These are phyloP conservation scores for Pseudomonodictys pantanalensis DNA, from an alignment of 495 filamentous ascomycete genomes.

Conservation along the genomic window DNA sequence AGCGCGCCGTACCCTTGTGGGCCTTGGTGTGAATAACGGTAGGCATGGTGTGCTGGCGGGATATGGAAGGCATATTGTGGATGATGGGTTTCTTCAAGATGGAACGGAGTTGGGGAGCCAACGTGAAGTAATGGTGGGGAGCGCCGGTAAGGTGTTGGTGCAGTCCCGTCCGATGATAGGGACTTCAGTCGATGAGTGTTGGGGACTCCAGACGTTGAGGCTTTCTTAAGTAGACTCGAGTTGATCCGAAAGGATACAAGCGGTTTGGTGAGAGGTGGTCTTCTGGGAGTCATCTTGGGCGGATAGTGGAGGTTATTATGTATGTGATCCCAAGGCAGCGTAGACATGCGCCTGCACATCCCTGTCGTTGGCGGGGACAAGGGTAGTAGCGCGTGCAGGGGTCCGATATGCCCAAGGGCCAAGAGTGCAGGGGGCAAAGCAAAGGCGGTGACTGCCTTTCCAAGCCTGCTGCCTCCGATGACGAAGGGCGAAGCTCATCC, in stretches of 20 bases:
- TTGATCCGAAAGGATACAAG: slow-evolving; percentile 8
- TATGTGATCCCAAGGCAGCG: too few species aligned
- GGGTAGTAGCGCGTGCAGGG: too few species aligned
- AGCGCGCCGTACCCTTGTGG: slow-evolving; percentile 31
- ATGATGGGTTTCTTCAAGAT: slow-evolving; percentile 30
- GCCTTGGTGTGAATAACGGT: slow-evolving; percentile 27
- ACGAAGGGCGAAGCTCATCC: too few species aligned
- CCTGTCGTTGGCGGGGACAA: too few species aligned
- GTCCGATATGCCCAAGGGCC: too few species aligned
- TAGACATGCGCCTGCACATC: too few species aligned
- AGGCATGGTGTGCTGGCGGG: slow-evolving; percentile 31
- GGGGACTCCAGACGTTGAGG: neutral
- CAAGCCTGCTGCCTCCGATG: too few species aligned
- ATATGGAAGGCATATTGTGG: slow-evolving; percentile 33
- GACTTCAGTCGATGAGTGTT: neutral
- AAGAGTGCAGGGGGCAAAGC: too few species aligned
- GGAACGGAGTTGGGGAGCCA: slow-evolving; percentile 26
- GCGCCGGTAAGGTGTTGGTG: slow-evolving; percentile 4
- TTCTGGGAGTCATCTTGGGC: too few species aligned
- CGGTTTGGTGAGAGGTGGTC: neutral
- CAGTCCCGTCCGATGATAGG: slow-evolving; percentile 9
- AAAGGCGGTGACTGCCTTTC: too few species aligned
- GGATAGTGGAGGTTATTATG: too few species aligned
- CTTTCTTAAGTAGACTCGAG: slow-evolving; percentile 14
- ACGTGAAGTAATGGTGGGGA: slow-evolving; percentile 11